Evolutionary conservation across 345 rosid species (phyloP), one percentile per base, ranked within the genome.

Genomic region (Linum tenue): DNA sequence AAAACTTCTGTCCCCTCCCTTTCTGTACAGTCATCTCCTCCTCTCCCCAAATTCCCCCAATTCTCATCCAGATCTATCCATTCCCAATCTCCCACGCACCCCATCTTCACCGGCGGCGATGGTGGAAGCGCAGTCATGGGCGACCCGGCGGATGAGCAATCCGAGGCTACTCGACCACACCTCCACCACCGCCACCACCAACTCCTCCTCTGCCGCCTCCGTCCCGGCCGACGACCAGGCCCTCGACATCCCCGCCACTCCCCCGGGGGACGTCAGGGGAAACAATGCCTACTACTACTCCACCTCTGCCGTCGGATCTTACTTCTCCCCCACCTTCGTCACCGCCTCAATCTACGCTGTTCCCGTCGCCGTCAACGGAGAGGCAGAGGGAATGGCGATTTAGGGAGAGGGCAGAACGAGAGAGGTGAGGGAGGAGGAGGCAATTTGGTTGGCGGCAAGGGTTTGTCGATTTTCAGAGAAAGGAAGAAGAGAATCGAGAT

Each of bases 121-220:
- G 99, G 95, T 94, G 73, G 99, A 94, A 80, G 88, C 95, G 16
- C 99, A 94, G 76, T 77, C 96, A 88, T 94, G 97, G 99, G 80
- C 96, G 9, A 94, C 99, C 22, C 77, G 97, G 80, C 77, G 99
- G 63, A 86, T 94, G 97, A 88, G 97, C 92, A 92, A 74, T 77
- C 96, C 86, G 90, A 96, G 99, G 80, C 96, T 6, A 94, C 99
- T n/a, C 78, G 97, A 78, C 96, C 96, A 17, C 79, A 95, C 57
- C 68, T 94, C 55, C 69, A 64, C 12, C 59, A 64, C 64, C 64
- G 40, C 73, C 70, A 80, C 79, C 69, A 78, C 80, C 56, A 64
- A 83, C 67, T 73, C 75, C 66, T 62, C 70, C 75, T 64, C 66
- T 37, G 38, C 53, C 9, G 9, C 53, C 53, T 57, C 60, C 60